A percentile compares a stretch with the other conserved stretches of the same genome.
Evolutionary conservation across 106 monocot genomes (phyloP).

Genomic region (Allium sativum): DNA sequence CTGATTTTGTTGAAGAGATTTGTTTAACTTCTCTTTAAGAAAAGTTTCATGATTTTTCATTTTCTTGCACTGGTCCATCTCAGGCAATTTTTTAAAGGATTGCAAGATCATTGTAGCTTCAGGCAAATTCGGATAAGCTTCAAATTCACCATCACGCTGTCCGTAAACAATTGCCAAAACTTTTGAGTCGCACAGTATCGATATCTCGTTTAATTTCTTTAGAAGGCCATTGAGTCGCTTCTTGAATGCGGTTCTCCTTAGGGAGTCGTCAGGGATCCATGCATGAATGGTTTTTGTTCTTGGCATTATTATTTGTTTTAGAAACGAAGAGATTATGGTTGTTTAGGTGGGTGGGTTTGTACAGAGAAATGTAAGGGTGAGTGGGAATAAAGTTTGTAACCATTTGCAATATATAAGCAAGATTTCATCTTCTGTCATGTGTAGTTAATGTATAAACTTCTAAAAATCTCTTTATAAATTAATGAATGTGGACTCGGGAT

Average conservation of each 20-base stretch:
- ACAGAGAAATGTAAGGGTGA: neutral
- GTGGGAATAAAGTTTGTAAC: neutral
- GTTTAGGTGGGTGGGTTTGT: neutral
- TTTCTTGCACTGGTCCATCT: slow-evolving; percentile 8
- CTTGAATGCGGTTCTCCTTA: slow-evolving; percentile 5
- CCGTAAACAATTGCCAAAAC: slow-evolving; percentile 5
- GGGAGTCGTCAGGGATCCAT: slow-evolving; percentile 6
- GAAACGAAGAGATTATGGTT: neutral
- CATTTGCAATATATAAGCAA: too few relatives aligned
- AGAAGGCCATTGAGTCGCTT: slow-evolving; percentile 13
- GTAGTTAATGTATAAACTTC: too few relatives aligned
- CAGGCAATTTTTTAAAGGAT: slow-evolving; percentile 1
- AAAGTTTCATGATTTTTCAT: slow-evolving; percentile 10
- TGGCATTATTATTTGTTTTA: slow-evolving; percentile 4
- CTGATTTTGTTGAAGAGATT: neutral
- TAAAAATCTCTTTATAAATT: too few relatives aligned
- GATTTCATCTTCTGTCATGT: too few relatives aligned
- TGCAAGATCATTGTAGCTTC: neutral
- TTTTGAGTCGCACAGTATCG: slow-evolving; percentile 9
- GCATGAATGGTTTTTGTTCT: slow-evolving; percentile 7
- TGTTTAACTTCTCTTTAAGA: neutral
- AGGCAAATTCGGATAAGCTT: neutral
- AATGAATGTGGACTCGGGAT: too few relatives aligned
- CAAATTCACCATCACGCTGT: neutral
- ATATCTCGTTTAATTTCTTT: slow-evolving; percentile 12